Percentiles rank a stretch among this genome's conserved stretches.
Evolutionary conservation across 139 green algal species (phyloP).

Genomic region (Tetraselmis chui): DNA sequence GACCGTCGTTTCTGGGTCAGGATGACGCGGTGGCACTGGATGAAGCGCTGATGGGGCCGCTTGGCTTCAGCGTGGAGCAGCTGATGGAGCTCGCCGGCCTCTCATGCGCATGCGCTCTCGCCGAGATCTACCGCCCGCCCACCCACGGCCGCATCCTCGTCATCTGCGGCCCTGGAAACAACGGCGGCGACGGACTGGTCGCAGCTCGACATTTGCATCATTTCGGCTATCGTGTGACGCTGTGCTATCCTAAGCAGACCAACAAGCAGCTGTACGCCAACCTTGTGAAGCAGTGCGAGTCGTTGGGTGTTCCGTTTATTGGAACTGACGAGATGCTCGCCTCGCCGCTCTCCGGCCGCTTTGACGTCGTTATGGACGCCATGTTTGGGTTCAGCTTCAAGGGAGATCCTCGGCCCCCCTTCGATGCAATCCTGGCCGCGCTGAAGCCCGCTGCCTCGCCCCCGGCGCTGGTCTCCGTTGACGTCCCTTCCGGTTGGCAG

Average conservation of each 20-base stretch:
- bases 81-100: constrained; percentile 87
- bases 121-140: constrained; percentile 45
- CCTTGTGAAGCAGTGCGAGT: constrained; percentile 63
- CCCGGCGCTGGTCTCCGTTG: constrained; percentile 51
- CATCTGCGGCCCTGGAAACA: constrained; percentile 92
- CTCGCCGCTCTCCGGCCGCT: constrained; percentile 14
- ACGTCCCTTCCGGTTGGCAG: constrained; percentile 77
- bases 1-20: background rate
- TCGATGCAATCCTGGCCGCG: constrained; percentile 72
- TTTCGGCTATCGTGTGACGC: constrained; percentile 73
- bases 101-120: constrained; percentile 49
- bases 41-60: constrained; percentile 75
- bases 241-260: constrained; percentile 87
- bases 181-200: constrained; percentile 95
- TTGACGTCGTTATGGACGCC: constrained; percentile 85
- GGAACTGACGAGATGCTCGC: constrained; percentile 3
- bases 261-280: constrained; percentile 78
- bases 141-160: constrained; percentile 62
- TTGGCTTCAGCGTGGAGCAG: constrained; percentile 87
- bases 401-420: constrained; percentile 78
- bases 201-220: constrained; percentile 84
- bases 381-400: constrained; percentile 97
- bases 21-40: background rate
- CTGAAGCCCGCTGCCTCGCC: constrained; percentile 27
- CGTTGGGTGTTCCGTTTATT: constrained; percentile 11